Conservation (phyloP, 2,329 filamentous ascomycete genomes). For the Fusarium acutatum region DNA sequence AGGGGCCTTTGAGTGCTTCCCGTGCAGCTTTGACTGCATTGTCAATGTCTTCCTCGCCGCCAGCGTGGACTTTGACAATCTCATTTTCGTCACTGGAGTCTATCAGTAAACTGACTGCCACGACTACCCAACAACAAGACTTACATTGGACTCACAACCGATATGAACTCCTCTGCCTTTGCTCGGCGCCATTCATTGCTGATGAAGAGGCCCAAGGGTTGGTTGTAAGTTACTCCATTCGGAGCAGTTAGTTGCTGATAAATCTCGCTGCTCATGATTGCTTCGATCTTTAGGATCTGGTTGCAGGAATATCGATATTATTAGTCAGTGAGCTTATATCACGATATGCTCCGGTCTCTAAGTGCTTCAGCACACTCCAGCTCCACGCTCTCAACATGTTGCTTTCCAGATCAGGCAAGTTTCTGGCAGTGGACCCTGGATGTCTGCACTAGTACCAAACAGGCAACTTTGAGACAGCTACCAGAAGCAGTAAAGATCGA, state of each 20-base stretch:
- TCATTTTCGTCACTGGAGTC: constrained; percentile 41
- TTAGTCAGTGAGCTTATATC: background rate
- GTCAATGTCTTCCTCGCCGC: constrained; percentile 43
- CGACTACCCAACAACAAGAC: background rate
- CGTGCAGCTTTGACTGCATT: constrained; percentile 58
- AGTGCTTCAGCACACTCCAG: background rate
- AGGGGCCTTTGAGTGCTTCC: constrained; percentile 72
- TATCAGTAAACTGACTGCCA: background rate
- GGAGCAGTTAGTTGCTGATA: constrained; percentile 44
- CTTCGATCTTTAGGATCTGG: accelerated
- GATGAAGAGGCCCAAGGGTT: constrained; percentile 78
- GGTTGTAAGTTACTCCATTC: constrained; percentile 72
- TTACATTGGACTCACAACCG: constrained; percentile 61
- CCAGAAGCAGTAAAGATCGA: background rate
- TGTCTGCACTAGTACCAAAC: background rate
- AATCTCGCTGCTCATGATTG: background rate
- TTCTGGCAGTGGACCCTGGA: background rate
- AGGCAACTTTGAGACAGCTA: background rate
- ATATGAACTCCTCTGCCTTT: constrained; percentile 63
- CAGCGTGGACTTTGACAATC: constrained; percentile 46
- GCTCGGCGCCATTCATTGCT: constrained; percentile 77
- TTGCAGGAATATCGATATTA: accelerated
- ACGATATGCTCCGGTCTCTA: accelerated
- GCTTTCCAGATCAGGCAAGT: background rate
- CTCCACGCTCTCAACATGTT: background rate